Evolutionary conservation across 1,284 basidiomycete genomes (phyloP).

Genomic region (Peniophora sp.): DNA sequence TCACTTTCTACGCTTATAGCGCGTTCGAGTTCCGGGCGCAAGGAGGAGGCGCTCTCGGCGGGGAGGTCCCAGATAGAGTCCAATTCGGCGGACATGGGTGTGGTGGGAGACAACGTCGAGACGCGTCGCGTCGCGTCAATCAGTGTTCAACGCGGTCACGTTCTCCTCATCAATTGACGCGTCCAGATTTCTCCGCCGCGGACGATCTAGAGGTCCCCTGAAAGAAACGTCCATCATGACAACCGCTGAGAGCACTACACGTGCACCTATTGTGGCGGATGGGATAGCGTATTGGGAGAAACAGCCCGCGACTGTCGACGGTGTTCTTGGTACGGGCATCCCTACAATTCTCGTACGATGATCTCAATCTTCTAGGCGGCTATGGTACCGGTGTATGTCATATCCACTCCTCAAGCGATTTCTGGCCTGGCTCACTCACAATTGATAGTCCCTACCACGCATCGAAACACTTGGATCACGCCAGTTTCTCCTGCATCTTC

Average conservation of each 20-base stretch:
- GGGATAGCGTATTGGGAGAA: constrained; percentile 74
- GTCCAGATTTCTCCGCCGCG: too few species aligned
- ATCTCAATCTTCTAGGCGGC: constrained; percentile 38
- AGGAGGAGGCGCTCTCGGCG: constrained; percentile 19
- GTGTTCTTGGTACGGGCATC: constrained; percentile 46
- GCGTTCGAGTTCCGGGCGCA: constrained; percentile 6
- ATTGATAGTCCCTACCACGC: constrained; percentile 67
- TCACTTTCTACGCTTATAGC: constrained; percentile 2
- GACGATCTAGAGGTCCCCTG: too few species aligned
- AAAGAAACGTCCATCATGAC: constrained; percentile 4
- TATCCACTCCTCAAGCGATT: constrained; percentile 5
- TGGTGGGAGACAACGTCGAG: neutral
- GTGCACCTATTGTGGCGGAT: constrained; percentile 43
- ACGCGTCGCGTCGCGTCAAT: constrained; percentile 10
- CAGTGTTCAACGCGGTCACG: constrained; percentile 14
- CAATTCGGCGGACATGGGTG: constrained; percentile 20
- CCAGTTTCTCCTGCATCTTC: constrained; percentile 72
- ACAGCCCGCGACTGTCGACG: constrained; percentile 68
- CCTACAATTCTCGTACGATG: neutral
- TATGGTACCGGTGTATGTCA: constrained; percentile 61
- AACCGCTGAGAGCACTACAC: constrained; percentile 14
- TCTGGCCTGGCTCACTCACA: neutral
- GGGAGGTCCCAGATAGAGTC: constrained; percentile 41
- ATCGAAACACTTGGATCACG: constrained; percentile 85
- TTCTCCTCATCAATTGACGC: constrained; percentile 3